A percentile compares a stretch with the other conserved stretches of the same genome.
These are phyloP conservation scores for Ruellia speciosa DNA, from an alignment of 305 asterid species.

Conservation along the genomic window DNA sequence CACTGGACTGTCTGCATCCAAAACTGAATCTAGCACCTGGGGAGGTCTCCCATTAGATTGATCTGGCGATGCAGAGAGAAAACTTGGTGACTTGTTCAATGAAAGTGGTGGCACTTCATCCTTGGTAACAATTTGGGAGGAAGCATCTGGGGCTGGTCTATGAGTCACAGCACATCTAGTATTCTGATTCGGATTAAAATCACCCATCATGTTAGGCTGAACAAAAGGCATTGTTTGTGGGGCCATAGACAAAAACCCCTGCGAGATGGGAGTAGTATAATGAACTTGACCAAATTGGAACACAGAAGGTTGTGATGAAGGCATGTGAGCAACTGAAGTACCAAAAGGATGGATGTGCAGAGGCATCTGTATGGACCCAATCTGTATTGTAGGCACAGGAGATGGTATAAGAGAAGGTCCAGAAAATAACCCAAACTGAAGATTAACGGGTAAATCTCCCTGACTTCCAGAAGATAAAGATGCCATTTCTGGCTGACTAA, in stretches of 20 bases:
- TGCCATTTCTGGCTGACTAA: constrained; percentile 35
- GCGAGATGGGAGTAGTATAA: constrained; percentile 62
- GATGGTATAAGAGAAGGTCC: constrained; percentile 91
- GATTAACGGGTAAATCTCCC: constrained; percentile 61
- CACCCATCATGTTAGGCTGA: constrained; percentile 51
- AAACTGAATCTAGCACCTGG: constrained; percentile 24
- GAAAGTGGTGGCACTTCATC: constrained; percentile 29
- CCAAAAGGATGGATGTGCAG: constrained; percentile 74
- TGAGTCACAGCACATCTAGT: constrained; percentile 39
- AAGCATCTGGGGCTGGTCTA: constrained; percentile 38
- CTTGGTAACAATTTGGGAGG: constrained; percentile 32
- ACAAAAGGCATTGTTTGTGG: constrained; percentile 54
- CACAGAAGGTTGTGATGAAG: constrained; percentile 65
- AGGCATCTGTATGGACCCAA: constrained; percentile 99
- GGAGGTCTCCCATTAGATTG: constrained; percentile 34
- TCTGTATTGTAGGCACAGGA: constrained; percentile 93
- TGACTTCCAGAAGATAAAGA: constrained; percentile 40
- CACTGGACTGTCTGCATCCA: constrained; percentile 24
- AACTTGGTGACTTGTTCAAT: constrained; percentile 35
- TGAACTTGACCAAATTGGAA: constrained; percentile 86
- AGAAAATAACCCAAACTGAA: constrained; percentile 95
- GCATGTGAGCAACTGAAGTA: constrained; percentile 53
- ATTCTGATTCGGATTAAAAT: constrained; percentile 40
- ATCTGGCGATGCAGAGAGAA: constrained; percentile 30
- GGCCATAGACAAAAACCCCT: constrained; percentile 53